These are phyloP conservation scores for Pontederia crassipes DNA, from an alignment of 176 grass and related monocot genomes.

Conservation along the genomic window DNA sequence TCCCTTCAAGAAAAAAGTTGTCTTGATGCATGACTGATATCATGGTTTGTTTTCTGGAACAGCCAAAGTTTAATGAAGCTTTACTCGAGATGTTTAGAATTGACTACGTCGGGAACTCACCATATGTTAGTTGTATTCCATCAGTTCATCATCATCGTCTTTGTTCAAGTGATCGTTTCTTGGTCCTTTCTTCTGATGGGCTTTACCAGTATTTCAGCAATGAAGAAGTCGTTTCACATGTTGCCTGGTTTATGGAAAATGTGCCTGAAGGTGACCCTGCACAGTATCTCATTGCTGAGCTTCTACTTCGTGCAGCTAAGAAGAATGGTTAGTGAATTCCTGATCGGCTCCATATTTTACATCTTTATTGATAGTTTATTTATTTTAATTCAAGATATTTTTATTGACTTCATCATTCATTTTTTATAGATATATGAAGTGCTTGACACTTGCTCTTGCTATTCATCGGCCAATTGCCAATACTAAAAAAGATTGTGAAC, in stretches of 20 bases:
- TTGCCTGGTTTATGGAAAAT: constrained; percentile 81
- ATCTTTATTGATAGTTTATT: no score
- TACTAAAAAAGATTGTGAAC: no score
- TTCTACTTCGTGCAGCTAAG: constrained; percentile 78
- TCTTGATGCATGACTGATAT: no score
- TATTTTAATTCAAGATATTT: no score
- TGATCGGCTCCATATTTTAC: no score
- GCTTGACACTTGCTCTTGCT: no score
- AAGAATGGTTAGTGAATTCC: constrained; percentile 47
- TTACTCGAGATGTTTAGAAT: constrained; percentile 88
- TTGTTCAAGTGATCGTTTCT: constrained; percentile 53
- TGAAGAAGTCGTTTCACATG: constrained; percentile 86
- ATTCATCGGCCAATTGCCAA: no score
- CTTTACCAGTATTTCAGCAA: constrained; percentile 92
- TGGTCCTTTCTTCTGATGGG: constrained; percentile 92
- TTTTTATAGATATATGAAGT: no score
- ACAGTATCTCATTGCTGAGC: constrained; percentile 89
- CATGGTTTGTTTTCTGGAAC: background rate
- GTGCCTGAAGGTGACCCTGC: constrained; percentile 90
- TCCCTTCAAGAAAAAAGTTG: no score
- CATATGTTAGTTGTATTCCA: constrained; percentile 73
- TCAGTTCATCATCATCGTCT: constrained; percentile 73
- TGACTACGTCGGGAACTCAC: constrained; percentile 56
- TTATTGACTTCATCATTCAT: no score
- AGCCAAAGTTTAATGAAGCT: constrained; percentile 71